phyloP scores from a whole-genome alignment of 805 yeast species.

The Candida sithepensis region DNA sequence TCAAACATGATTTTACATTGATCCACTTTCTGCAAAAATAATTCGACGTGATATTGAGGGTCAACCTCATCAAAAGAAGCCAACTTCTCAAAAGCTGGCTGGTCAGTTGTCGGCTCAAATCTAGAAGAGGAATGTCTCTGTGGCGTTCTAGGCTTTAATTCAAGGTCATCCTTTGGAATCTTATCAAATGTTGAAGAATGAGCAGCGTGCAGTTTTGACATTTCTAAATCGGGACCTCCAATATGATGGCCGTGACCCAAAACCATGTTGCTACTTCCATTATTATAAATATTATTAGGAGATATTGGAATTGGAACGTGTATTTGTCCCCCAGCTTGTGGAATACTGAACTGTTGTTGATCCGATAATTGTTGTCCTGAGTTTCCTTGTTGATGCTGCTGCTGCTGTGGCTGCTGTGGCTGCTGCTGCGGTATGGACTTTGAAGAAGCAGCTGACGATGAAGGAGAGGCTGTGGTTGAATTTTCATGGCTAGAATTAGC shows the following conservation, averaged over 20 bases:
- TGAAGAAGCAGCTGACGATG: constrained; percentile 19
- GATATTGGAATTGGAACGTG: constrained; percentile 10
- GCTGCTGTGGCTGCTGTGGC: constrained; percentile 3
- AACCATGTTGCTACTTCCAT: background rate
- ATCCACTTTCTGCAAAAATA: constrained; percentile 84
- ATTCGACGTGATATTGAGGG: constrained; percentile 70
- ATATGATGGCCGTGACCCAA: constrained; percentile 8
- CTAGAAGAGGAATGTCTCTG: constrained; percentile 90
- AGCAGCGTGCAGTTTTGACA: constrained; percentile 28
- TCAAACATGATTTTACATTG: constrained; percentile 95
- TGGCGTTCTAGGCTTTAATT: constrained; percentile 67
- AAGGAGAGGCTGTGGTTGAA: constrained; percentile 16
- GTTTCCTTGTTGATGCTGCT: constrained; percentile 1
- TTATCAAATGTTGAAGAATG: constrained; percentile 30
- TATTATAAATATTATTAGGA: constrained; percentile 1
- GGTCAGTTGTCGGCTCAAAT: constrained; percentile 71
- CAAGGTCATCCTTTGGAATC: constrained; percentile 64
- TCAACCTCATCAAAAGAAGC: constrained; percentile 85
- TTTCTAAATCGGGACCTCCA: constrained; percentile 22
- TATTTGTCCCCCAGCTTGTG: constrained; percentile 1
- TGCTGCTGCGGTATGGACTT: constrained; percentile 11
- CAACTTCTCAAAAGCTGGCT: constrained; percentile 64
- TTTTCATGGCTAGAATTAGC: constrained; percentile 13
- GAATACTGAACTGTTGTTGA: background rate
- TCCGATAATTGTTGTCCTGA: background rate